phyloP scores from a whole-genome alignment of 2,329 filamentous ascomycete species.

The Aspergillus viridinutans region DNA sequence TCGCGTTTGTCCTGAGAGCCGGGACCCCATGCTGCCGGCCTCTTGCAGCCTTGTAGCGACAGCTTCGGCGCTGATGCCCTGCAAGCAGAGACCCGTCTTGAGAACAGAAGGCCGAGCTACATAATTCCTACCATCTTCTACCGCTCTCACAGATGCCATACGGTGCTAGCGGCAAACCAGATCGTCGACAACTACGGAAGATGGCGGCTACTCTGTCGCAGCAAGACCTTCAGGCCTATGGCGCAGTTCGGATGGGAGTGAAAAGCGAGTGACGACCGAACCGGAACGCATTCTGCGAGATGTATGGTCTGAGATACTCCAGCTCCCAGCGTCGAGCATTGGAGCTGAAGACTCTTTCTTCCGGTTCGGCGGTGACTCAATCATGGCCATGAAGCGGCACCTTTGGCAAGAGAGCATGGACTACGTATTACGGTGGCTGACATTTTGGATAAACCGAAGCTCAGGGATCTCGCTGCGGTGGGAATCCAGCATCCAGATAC shows the following conservation, averaged over 20 bases:
- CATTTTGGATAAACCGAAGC: too few relatives aligned
- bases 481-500: too few relatives aligned
- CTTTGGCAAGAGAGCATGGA: too few relatives aligned
- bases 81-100: conserved; percentile 5
- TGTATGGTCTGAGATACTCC: conserved; percentile 9
- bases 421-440: too few relatives aligned
- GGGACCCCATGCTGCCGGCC: too few relatives aligned
- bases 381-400: conserved; percentile 17
- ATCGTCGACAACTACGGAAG: conserved; percentile 25
- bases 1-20: too few relatives aligned
- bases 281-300: conserved; percentile 7
- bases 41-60: conserved; percentile 1
- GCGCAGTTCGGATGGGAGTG: neutral
- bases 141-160: conserved; percentile 35
- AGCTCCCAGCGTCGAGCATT: conserved; percentile 3
- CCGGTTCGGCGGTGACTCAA: conserved; percentile 21
- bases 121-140: conserved; percentile 38
- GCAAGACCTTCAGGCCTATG: neutral
- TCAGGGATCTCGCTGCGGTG: too few relatives aligned
- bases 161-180: conserved; percentile 37
- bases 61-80: conserved; percentile 4
- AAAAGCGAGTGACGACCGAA: conserved; percentile 1
- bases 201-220: conserved; percentile 16
- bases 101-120: conserved; percentile 20
- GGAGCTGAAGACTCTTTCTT: conserved; percentile 20